Conservation (phyloP, 1,284 basidiomycete genomes). For the Puccinia coronata region DNA sequence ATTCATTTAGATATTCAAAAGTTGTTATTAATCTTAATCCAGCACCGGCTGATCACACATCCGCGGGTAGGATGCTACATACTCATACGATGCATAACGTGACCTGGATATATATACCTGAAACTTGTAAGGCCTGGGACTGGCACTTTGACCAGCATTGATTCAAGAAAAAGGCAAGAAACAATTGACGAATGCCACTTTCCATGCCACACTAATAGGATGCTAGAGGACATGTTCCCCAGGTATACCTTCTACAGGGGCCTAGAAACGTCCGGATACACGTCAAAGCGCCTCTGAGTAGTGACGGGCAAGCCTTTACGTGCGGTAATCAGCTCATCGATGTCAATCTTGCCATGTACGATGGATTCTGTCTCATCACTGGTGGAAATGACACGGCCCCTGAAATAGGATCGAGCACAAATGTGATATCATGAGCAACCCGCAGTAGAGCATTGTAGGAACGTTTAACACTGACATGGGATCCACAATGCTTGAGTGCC, state of each 20-base stretch:
- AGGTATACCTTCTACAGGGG: neutral
- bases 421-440: neutral
- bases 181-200: neutral
- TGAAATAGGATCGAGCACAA: constrained; percentile 57
- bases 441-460: neutral
- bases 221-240: neutral
- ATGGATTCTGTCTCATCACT: constrained; percentile 79
- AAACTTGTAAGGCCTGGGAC: too few relatives aligned
- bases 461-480: constrained; percentile 73
- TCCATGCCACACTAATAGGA: too few relatives aligned
- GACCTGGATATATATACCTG: neutral
- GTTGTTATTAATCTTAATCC: too few relatives aligned
- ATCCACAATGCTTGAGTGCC: constrained; percentile 83
- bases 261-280: constrained; percentile 72
- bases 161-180: neutral
- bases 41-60: too few relatives aligned
- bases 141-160: neutral
- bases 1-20: too few relatives aligned
- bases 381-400: constrained; percentile 77
- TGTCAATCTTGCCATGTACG: constrained; percentile 76
- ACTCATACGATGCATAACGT: too few relatives aligned
- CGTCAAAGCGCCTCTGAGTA: constrained; percentile 83
- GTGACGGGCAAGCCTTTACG: constrained; percentile 83
- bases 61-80: too few relatives aligned
- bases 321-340: constrained; percentile 69